Conservation (phyloP, 139 green algal genomes). For the Parachlorella kessleri region DNA sequence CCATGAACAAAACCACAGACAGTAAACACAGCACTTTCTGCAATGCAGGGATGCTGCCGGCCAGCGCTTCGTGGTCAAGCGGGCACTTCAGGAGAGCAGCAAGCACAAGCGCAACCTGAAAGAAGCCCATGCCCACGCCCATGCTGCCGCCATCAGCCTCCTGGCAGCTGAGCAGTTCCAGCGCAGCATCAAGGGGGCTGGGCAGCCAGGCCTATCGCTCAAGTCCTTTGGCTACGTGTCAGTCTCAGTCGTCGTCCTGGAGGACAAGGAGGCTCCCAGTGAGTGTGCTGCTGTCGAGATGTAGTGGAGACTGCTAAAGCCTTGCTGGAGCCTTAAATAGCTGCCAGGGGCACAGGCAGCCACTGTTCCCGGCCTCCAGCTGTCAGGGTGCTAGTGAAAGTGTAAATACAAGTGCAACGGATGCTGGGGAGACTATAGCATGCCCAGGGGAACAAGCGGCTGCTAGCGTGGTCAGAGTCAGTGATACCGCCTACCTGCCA, state of each 20-base stretch:
- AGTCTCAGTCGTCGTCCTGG: not conserved
- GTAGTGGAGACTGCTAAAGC: not conserved
- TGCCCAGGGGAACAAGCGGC: not conserved
- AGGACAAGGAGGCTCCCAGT: not conserved
- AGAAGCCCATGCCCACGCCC: not conserved
- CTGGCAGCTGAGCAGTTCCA: not conserved
- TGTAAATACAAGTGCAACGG: not conserved
- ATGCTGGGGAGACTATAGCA: not conserved
- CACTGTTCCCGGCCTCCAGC: not conserved
- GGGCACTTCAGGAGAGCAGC: constrained; percentile 3
- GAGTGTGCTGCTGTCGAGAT: not conserved
- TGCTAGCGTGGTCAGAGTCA: constrained; percentile 2
- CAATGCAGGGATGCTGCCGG: not conserved
- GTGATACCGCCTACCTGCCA: not conserved
- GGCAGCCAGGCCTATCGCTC: too few relatives aligned
- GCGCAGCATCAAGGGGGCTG: too few relatives aligned
- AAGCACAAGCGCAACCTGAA: not conserved
- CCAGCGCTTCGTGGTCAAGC: constrained; percentile 9
- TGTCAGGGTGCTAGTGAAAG: not conserved
- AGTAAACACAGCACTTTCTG: too few relatives aligned
- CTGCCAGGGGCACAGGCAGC: not conserved
- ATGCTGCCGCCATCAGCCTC: not conserved
- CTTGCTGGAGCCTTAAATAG: not conserved
- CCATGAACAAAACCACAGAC: too few relatives aligned
- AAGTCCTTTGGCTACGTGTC: not conserved